Evolutionary conservation across 2,329 filamentous ascomycete genomes (phyloP), one percentile per base, ranked within the genome.

Genomic region (Metarhizium sp.): DNA sequence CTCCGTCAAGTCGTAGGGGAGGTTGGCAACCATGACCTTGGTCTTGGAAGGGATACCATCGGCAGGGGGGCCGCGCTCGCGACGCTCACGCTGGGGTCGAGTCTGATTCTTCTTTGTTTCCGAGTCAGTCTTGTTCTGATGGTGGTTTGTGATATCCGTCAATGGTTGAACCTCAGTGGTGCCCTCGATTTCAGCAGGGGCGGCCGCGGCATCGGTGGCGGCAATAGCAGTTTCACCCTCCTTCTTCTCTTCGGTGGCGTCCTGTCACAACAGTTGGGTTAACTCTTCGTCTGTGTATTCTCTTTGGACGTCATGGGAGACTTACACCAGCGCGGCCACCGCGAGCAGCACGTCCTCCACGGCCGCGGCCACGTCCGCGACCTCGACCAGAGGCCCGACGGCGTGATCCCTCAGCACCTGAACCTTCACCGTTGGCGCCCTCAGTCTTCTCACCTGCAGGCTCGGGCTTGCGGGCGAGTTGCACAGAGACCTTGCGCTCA

Each of bases 1-100:
- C 79, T 99, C 94, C 67, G 87, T 92, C 73, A 97, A 83, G 78
- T 99, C 92, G 71, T 99, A 99, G 53, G 94, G 94, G 60, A 99
- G 85, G 81, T 99, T 99, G 69, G 94, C 94, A 69, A 99, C 94
- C 94, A 99, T 99, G 77, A 99, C 90, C 88, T 99, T 99, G 75
- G 89, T 97, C 87, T 96, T 96, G 75, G 92, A 97, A 63, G 94
- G 87, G 69, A 99, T 90, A 65, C 94, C 94, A 72, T 99, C 92
- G 74, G 95, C 92, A 58, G 94, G 94, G 62, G 94, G 94, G 61
- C 94, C 94, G 73, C 94, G 92, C 84, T 96, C 81, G 65, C 83
- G 80, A 66, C 81, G 79, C 77, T 84, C 80, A 67, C 80, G 80
- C 66, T 76, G 75, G 66, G 75, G 73, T 59, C 79, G 80, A 66